A percentile compares a stretch with the other conserved stretches of the same genome.
Evolutionary conservation across 108 stramenopile species (phyloP).

Genomic region (Nannochloropsis oceanica): DNA sequence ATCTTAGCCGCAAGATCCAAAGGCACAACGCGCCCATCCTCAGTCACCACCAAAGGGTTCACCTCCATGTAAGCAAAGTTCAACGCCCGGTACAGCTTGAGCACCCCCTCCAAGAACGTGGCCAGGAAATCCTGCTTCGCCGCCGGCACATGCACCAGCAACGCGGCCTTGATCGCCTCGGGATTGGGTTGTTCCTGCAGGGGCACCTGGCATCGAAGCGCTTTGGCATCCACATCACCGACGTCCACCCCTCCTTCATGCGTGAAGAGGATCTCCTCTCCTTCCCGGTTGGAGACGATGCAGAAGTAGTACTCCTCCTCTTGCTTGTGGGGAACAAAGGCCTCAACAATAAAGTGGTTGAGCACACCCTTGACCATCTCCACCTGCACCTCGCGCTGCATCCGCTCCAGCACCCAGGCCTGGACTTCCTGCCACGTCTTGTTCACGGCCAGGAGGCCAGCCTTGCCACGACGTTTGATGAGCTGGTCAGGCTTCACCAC

Average conservation of each 20-base stretch:
- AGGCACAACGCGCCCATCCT: constrained; percentile 34
- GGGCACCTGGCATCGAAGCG: constrained; percentile 42
- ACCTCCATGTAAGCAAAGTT: constrained; percentile 78
- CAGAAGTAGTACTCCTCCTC: constrained; percentile 75
- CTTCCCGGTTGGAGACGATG: constrained; percentile 55
- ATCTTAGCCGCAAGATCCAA: constrained; percentile 74
- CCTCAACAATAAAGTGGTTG: constrained; percentile 68
- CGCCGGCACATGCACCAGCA: constrained; percentile 48
- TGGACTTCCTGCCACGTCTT: constrained; percentile 50
- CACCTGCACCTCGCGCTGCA: constrained; percentile 49
- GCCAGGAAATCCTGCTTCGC: constrained; percentile 40
- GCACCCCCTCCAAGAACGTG: constrained; percentile 50
- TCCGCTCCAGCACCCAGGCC: constrained; percentile 56
- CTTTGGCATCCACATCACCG: constrained; percentile 75
- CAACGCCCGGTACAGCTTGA: constrained; percentile 55
- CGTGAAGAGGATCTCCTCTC: constrained; percentile 64
- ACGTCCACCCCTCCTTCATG: constrained; percentile 76
- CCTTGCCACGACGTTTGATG: constrained; percentile 77
- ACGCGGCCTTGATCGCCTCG: constrained; percentile 8
- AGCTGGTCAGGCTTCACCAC: constrained; percentile 85
- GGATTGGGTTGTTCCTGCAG: constrained; percentile 6
- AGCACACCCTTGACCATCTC: constrained; percentile 52
- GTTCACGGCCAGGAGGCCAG: constrained; percentile 68
- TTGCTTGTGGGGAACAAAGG: constrained; percentile 61
- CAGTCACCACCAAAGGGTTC: constrained; percentile 64